Base-by-base conservation (phyloP, 805 yeast species). In the Wickerhamomyces rabaulensis region DNA sequence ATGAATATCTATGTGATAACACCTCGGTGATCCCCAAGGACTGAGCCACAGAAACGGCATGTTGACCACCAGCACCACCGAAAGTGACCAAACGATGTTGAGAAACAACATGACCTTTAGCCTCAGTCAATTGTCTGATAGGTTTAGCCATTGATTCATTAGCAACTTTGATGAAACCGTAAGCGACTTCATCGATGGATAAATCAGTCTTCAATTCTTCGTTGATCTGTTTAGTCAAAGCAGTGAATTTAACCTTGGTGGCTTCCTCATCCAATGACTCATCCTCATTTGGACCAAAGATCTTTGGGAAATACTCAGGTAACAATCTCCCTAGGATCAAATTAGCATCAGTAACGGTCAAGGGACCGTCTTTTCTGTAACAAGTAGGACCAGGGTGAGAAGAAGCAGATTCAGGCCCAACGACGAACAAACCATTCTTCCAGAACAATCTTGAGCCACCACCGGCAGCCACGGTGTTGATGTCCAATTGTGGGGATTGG, bases 41-140 rank as follows among this genome's bases (percentile, higher is more conserved):
- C 47, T 78, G 73, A 1, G 95, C 95, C 31, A 89, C 81, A 9
- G 86, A 81, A 42, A 78, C 81, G 2, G 94, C 91, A 64, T 87
- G 91, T 65, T 89, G 96, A 9, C 96, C 96, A 45, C 96, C 96
- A 22, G 95, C 95, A 42, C 96, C 96, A 41, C 96, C 96, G 66
- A 89, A 89, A 2, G 92, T 76, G 1, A 90, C 95, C 49, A 89
- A 66, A 48, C 84, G 68, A 62, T 89, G 96, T 10, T 75, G 69
- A 9, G 84, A 62, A 0, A 81, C 74, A 38, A 78, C 73, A 58
- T 81, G 80, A 5, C 96, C 96, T 58, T 82, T 87, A 2, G 92
- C 87, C 61, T 88, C 96, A 0, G 96, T 88, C 44, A 89, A 67
- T 38, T 85, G 82, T 48, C 96, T 74, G 45, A 89, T 86, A 2